Base-by-base conservation (phyloP, 805 yeast species). In the Saccharomyces eubayanus region DNA sequence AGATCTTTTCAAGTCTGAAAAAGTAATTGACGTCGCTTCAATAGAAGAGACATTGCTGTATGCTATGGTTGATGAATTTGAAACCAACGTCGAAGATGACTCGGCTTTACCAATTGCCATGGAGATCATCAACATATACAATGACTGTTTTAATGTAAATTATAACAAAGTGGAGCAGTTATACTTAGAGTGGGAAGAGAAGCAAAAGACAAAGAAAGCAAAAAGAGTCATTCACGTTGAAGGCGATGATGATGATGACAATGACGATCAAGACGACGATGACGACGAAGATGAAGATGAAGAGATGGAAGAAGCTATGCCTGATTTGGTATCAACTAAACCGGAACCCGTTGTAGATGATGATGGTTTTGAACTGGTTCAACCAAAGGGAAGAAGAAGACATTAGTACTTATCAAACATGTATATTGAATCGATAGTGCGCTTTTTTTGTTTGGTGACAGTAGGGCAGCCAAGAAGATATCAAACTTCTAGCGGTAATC, bases 21-120 rank as follows among this genome's bases (percentile, higher is more conserved):
- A 75, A 50, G 77, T 80, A 4, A 87, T 92, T 5, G 98, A 90
- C 62, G 75, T 87, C 2, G 83, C 81, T 41, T 79, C 86, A 58
- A 80, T 94, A 28, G 97, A 94, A 71, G 96, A 87, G 64, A 81
- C 96, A 16, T 73, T 94, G 55, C 74, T 87, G 51, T 86, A 87
- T 65, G 94, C 96, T 28, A 89, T 94, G 97, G 83, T 84, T 55
- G 99, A 92, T 71, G 99, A 94, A 69, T 94, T 92, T 64, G 97
- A 89, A 55, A 86, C 85, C 8, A 78, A 82, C 47, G 81, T 94
- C 46, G 97, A 94, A 63, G 96, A 92, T 66, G 96, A 89, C 61
- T 83, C 96, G 9, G 92, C 96, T 0, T 75, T 85, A 52, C 80
- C 81, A 6, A 80, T 89, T 31, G 96, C 92, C 4, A 81, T 77